Conservation (phyloP, 768 basidiomycete genomes). For the Amylocystis lapponica region DNA sequence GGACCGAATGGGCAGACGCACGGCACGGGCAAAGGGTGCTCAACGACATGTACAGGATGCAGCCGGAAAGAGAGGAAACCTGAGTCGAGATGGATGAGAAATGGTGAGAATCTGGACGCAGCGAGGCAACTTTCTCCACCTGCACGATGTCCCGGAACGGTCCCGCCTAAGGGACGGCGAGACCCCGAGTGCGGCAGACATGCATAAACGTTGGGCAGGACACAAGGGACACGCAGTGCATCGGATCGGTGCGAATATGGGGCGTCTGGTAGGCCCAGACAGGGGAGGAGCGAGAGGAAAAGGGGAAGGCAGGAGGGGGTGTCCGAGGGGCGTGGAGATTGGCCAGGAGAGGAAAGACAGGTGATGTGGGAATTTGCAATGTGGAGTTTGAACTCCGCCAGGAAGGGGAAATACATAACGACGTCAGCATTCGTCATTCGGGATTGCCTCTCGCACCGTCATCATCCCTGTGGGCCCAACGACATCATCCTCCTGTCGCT, state of each 20-base stretch:
- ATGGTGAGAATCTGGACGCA: background rate
- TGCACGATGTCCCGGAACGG: slow-evolving; percentile 2
- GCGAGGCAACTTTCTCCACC: slow-evolving; percentile 8
- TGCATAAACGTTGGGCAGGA: too few relatives aligned
- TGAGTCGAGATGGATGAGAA: too few relatives aligned
- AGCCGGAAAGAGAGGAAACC: too few relatives aligned
- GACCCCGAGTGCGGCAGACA: too few relatives aligned
- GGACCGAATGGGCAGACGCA: too few relatives aligned
- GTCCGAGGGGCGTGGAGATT: slow-evolving; percentile 3
- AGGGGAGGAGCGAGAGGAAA: background rate
- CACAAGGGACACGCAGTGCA: too few relatives aligned
- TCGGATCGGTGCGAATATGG: background rate
- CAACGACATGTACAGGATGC: too few relatives aligned
- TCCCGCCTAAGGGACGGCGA: background rate
- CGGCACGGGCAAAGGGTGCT: too few relatives aligned
- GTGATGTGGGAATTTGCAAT: background rate
- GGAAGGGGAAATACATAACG: slow-evolving; percentile 18
- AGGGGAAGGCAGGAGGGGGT: background rate
- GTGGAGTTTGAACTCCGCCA: slow-evolving; percentile 13
- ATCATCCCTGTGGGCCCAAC: slow-evolving; percentile 2
- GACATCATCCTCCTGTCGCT: slow-evolving; percentile 3
- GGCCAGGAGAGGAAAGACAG: slow-evolving; percentile 1
- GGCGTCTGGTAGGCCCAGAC: background rate
- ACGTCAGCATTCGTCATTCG: slow-evolving; percentile 22
- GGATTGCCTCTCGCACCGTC: slow-evolving; percentile 1